phyloP scores from a whole-genome alignment of 345 rosid species.

The Schrenkiella parvula region DNA sequence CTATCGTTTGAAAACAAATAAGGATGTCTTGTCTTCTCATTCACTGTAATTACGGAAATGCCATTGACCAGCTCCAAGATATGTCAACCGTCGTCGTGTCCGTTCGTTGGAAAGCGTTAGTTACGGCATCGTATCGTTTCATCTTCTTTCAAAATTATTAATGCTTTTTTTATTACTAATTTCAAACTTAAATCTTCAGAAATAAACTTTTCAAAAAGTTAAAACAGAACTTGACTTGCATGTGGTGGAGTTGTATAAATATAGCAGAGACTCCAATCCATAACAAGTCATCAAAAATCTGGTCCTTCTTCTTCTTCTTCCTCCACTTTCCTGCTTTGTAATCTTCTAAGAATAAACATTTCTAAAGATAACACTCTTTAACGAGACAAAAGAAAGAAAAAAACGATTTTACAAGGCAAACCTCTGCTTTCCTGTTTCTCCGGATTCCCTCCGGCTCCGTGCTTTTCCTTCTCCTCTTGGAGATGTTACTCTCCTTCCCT shows the following conservation, averaged over 20 bases:
- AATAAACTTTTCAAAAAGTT: not conserved
- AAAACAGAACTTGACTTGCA: conserved; percentile 23
- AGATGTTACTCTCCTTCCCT: conserved; percentile 26
- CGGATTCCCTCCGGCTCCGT: conserved; percentile 24
- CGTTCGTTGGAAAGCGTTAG: conserved; percentile 16
- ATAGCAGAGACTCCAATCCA: conserved; percentile 34
- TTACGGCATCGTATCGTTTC: conserved; percentile 17
- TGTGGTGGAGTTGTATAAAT: conserved; percentile 41
- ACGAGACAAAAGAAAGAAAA: not conserved
- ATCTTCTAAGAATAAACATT: conserved; percentile 44
- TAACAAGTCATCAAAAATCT: conserved; percentile 12
- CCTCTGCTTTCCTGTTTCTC: conserved; percentile 17
- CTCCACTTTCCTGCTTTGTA: conserved; percentile 10
- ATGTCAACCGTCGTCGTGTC: conserved; percentile 23
- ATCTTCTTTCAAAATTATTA: not conserved
- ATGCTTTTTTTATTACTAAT: not conserved
- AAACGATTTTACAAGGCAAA: not conserved
- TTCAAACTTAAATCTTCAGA: not conserved
- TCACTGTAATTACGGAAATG: conserved; percentile 3
- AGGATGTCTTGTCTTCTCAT: conserved; percentile 8
- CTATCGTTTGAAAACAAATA: conserved; percentile 6
- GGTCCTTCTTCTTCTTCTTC: not conserved
- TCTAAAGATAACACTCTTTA: conserved; percentile 37
- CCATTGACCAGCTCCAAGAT: not conserved
- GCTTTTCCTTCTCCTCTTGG: conserved; percentile 10